A percentile compares a stretch with the other conserved stretches of the same genome.
phyloP scores from a whole-genome alignment of 2,329 filamentous ascomycete species.

The Cladosporium colombiae region DNA sequence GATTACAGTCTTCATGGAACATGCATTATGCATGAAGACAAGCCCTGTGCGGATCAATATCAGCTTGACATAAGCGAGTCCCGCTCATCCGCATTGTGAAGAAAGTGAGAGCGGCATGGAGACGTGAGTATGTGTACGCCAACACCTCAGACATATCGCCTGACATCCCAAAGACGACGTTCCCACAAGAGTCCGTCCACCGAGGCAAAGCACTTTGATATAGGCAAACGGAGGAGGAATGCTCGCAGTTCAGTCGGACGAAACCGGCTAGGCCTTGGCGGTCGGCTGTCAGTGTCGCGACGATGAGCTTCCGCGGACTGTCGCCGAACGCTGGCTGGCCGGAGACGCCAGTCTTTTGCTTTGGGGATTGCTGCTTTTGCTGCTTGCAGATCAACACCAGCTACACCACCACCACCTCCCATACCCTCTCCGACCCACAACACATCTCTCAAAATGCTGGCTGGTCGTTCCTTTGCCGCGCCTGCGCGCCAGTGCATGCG shows the following conservation, averaged over 20 bases:
- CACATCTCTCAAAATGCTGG: conserved; percentile 68
- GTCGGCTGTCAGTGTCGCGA: background rate
- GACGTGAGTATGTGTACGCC: background rate
- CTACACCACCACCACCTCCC: conserved; percentile 4
- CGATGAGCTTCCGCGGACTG: background rate
- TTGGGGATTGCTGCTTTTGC: conserved; percentile 8
- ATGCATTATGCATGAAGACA: background rate
- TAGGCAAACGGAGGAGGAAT: background rate
- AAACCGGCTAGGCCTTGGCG: background rate
- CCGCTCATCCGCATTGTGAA: background rate
- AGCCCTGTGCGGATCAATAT: background rate
- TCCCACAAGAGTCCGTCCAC: background rate
- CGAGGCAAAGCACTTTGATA: background rate
- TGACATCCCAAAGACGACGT: background rate
- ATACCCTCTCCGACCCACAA: conserved; percentile 7
- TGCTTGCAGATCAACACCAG: conserved; percentile 16
- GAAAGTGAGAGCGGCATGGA: background rate
- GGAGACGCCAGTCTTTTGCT: background rate
- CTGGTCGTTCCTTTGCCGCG: conserved; percentile 73
- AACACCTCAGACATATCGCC: background rate
- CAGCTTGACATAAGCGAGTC: background rate
- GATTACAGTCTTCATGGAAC: background rate
- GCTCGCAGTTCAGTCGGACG: background rate
- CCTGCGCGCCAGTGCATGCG: conserved; percentile 79
- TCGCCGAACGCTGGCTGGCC: background rate